phyloP scores from a whole-genome alignment of 495 filamentous ascomycete genomes.

The Aspergillus sclerotioniger region DNA sequence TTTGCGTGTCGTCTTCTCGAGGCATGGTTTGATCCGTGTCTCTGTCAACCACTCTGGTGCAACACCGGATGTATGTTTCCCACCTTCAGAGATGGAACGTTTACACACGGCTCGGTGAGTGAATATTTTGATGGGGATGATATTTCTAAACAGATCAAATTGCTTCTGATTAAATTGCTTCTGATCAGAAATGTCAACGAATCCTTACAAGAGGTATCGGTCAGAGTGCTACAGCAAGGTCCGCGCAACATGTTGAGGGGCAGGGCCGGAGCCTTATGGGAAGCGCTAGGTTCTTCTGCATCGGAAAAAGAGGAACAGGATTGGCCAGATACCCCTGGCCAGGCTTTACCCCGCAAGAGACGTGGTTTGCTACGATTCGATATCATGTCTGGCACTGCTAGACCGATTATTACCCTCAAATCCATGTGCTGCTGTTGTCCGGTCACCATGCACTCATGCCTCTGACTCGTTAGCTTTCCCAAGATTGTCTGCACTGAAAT shows the following conservation, averaged over 20 bases:
- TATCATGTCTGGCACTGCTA: not conserved
- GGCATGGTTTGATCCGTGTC: not conserved
- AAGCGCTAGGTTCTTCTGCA: too few relatives aligned
- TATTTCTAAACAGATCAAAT: too few relatives aligned
- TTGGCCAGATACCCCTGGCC: not conserved
- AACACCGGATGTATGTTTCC: not conserved
- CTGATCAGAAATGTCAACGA: too few relatives aligned
- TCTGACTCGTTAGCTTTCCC: not conserved
- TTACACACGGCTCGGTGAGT: too few relatives aligned
- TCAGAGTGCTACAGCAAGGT: too few relatives aligned
- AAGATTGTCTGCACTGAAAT: not conserved
- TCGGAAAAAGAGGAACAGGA: not conserved
- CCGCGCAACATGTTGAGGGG: too few relatives aligned
- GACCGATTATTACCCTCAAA: too few relatives aligned
- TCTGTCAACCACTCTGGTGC: not conserved
- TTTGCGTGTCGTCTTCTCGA: not conserved
- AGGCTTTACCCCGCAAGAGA: not conserved
- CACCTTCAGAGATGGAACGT: not conserved
- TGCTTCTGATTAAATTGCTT: too few relatives aligned
- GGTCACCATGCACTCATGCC: not conserved
- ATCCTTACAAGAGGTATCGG: too few relatives aligned
- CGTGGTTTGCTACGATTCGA: not conserved
- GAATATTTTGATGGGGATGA: too few relatives aligned
- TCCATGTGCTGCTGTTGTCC: too few relatives aligned
- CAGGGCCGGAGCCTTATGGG: too few relatives aligned